These are phyloP conservation scores for Brassica carinata DNA, from an alignment of 345 rosid genomes.

Conservation along the genomic window DNA sequence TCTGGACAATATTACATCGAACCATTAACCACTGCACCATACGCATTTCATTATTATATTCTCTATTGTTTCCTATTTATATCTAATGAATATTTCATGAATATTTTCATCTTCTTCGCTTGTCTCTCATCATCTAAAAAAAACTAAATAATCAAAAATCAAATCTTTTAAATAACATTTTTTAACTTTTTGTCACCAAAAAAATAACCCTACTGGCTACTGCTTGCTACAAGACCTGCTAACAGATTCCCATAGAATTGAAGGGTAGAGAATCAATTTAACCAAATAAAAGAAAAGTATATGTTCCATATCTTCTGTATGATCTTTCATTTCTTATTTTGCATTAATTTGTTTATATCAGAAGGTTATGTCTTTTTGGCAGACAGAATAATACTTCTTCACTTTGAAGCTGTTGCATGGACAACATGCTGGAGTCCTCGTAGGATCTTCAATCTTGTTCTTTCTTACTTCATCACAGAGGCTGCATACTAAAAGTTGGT, in stretches of 20 bases:
- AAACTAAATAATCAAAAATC: no score
- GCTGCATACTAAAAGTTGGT: conserved; percentile 77
- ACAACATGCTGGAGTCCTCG: conserved; percentile 56
- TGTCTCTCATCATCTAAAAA: no score
- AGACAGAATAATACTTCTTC: conserved; percentile 93
- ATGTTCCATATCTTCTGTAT: not conserved
- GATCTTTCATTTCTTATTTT: conserved; percentile 2
- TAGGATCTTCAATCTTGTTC: conserved; percentile 44
- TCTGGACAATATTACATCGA: no score
- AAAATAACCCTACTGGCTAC: no score
- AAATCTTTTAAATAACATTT: no score
- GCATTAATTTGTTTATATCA: conserved; percentile 2
- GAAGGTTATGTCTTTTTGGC: conserved; percentile 27
- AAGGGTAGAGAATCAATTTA: conserved; percentile 51
- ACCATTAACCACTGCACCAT: no score
- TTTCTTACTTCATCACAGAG: conserved; percentile 62
- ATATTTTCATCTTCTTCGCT: no score
- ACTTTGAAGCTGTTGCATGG: conserved; percentile 92
- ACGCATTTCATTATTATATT: no score
- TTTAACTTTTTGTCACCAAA: no score
- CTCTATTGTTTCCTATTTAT: no score
- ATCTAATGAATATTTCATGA: no score
- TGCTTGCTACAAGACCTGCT: conserved; percentile 89
- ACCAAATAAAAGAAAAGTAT: not conserved
- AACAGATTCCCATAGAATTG: conserved; percentile 83